Evolutionary conservation across 139 green algal genomes (phyloP), one percentile per base, ranked within the genome.

Genomic region (Gonium pectorale): DNA sequence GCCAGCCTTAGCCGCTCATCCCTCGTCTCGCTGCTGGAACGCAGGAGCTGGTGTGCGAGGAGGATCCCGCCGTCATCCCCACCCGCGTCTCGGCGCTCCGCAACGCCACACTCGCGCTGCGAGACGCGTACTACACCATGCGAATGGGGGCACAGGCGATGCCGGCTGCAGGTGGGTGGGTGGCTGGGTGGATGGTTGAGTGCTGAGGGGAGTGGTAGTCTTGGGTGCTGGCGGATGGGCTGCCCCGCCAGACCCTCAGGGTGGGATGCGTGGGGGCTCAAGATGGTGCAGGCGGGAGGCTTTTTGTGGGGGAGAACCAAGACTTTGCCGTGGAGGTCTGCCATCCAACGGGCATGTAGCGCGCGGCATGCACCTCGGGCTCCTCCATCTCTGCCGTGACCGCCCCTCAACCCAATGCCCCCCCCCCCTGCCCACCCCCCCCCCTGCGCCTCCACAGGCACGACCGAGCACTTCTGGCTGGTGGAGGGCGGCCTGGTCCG

Each of bases 1-100:
- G n/a, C n/a, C n/a, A n/a, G n/a, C n/a, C n/a, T n/a, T n/a, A n/a
- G n/a, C n/a, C n/a, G n/a, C n/a, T n/a, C n/a, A n/a, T n/a, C n/a
- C n/a, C n/a, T n/a, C n/a, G n/a, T n/a, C n/a, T n/a, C n/a, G n/a
- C n/a, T n/a, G 13, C 49, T 56, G 56, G 8, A n/a, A 70, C n/a
- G 13, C 68, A 77, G 68, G 68, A 77, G 43, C 44, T 77, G 0
- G n/a, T 77, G 41, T 26, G 43, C 5, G 68, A 77, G n/a, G 44
- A 77, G 43, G 41, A 77, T 17, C 0, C 44, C 27, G n/a, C 68
- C 1, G 26, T 40, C 13, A 29, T 77, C 27, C 68, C 68, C 7
- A 9, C 5, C 43, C 41, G 68, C 1, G 41, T 77, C 7, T 6
- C 6, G 1, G 43, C 40, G 7, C 27, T 77, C 9, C 43, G 41